Evolutionary conservation across 2,329 filamentous ascomycete genomes (phyloP), one percentile per base, ranked within the genome.

Genomic region (Monilinia aucupariae): DNA sequence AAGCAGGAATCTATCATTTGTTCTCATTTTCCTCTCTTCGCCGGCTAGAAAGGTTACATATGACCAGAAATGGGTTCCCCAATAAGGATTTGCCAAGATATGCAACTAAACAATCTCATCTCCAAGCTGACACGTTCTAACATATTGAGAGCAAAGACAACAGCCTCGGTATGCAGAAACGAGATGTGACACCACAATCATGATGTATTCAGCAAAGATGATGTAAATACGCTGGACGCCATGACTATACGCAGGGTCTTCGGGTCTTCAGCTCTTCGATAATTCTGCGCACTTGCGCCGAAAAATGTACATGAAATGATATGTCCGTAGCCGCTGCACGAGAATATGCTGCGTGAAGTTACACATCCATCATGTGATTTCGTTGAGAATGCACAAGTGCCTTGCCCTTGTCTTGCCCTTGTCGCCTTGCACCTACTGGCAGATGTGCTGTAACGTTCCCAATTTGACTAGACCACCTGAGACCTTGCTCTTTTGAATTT

Each of bases 291-390:
- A 56, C 54, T 56, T 34, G 54, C 41, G 41, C 41, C 25, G 41
- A 34, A 47, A 45, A 47, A 45, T 25, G 15, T 17, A 47, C 39
- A 25, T 47, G 25, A 32, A 25, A 34, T 34, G 27, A n/a, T 47
- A 56, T 47, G 54, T 45, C 39, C 54, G 41, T 34, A 56, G 2
- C 41, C 54, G 27, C 41, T 47, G 54, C 30, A 25, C n/a, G 54
- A 56, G n/a, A 47, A 56, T 13, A 45, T 56, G 54, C n/a, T 56
- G 54, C 41, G 54, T 56, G 54, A 45, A 56, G 54, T 56, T 25
- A 25, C 34, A 56, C 54, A 56, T 47, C 41, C n/a, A 56, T 56
- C 54, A 56, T 56, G 54, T 56, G 54, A 56, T 56, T 47, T 45
- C 20, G 53, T 56, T 45, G 32, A 37, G 32, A 22, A 47, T n/a